These are phyloP conservation scores for Lepraria neglecta DNA, from an alignment of 495 filamentous ascomycete genomes.

Conservation along the genomic window DNA sequence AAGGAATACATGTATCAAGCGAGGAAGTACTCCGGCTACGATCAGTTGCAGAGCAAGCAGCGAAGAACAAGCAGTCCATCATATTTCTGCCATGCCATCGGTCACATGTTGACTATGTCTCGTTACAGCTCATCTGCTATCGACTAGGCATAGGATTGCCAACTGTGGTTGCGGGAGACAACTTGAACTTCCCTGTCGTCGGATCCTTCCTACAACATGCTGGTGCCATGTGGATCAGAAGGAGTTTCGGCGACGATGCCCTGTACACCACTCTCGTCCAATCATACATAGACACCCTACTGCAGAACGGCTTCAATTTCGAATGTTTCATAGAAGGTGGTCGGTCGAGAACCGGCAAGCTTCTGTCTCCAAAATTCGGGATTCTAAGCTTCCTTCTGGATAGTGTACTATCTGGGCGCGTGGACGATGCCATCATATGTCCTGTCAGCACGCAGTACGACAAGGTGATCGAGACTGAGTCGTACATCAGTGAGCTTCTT, in stretches of 20 bases:
- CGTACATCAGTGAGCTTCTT: constrained; percentile 88
- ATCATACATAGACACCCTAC: constrained; percentile 86
- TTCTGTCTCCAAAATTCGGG: constrained; percentile 91
- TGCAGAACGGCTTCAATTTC: constrained; percentile 86
- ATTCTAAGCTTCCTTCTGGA: constrained; percentile 90
- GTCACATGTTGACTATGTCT: constrained; percentile 93
- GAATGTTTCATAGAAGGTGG: constrained; percentile 97
- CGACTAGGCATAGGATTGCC: constrained; percentile 81
- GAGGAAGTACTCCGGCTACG: constrained; percentile 82
- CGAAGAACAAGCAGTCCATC: constrained; percentile 83
- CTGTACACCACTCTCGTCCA: constrained; percentile 89
- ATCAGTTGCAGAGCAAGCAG: constrained; percentile 72
- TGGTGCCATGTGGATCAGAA: constrained; percentile 92
- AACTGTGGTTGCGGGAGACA: constrained; percentile 92
- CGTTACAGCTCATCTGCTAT: constrained; percentile 89
- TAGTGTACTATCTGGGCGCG: constrained; percentile 77
- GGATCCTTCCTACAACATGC: constrained; percentile 91
- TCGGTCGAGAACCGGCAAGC: constrained; percentile 85
- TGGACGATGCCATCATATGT: constrained; percentile 84
- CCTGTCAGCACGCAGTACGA: constrained; percentile 97
- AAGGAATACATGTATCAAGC: constrained; percentile 91
- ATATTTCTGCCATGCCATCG: constrained; percentile 93
- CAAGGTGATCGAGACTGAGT: constrained; percentile 97
- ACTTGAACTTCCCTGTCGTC: constrained; percentile 86
- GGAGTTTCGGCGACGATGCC: constrained; percentile 86